These are phyloP conservation scores for Tephrocybe sp. DNA, from an alignment of 768 basidiomycete genomes.

Conservation along the genomic window DNA sequence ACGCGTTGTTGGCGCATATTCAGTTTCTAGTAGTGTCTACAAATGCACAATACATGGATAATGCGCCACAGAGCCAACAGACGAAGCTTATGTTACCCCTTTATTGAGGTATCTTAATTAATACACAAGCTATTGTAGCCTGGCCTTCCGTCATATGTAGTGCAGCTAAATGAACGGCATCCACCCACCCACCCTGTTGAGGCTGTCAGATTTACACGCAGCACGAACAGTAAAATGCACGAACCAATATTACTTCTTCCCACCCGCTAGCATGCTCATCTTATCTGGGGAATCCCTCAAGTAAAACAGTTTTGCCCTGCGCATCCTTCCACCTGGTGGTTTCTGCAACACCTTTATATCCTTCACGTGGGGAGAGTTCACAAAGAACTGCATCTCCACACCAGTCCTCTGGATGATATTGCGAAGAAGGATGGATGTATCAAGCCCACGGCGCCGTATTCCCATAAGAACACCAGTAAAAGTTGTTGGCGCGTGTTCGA, in stretches of 20 bases:
- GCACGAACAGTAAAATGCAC: conserved; percentile 1
- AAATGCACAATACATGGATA: background rate
- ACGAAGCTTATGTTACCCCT: too few relatives aligned
- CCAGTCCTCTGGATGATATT: conserved; percentile 92
- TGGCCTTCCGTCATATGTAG: background rate
- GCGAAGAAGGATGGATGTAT: conserved; percentile 86
- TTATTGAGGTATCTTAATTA: too few relatives aligned
- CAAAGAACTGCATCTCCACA: conserved; percentile 91
- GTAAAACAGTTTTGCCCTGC: conserved; percentile 82
- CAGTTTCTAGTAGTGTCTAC: too few relatives aligned
- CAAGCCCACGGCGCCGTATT: conserved; percentile 78
- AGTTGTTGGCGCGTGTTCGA: conserved; percentile 72
- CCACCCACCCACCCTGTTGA: too few relatives aligned
- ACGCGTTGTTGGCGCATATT: too few relatives aligned
- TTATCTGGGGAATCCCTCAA: conserved; percentile 81
- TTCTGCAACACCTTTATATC: conserved; percentile 77
- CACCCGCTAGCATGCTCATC: conserved; percentile 72
- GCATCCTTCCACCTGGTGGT: conserved; percentile 62
- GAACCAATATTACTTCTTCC: conserved; percentile 31
- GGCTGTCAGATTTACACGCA: background rate
- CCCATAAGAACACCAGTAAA: conserved; percentile 91
- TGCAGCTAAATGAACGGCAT: background rate
- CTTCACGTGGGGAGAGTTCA: conserved; percentile 84
- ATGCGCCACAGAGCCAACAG: too few relatives aligned
- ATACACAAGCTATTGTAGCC: too few relatives aligned